Conservation (phyloP, 106 monocot species). For the Allium sativum region DNA sequence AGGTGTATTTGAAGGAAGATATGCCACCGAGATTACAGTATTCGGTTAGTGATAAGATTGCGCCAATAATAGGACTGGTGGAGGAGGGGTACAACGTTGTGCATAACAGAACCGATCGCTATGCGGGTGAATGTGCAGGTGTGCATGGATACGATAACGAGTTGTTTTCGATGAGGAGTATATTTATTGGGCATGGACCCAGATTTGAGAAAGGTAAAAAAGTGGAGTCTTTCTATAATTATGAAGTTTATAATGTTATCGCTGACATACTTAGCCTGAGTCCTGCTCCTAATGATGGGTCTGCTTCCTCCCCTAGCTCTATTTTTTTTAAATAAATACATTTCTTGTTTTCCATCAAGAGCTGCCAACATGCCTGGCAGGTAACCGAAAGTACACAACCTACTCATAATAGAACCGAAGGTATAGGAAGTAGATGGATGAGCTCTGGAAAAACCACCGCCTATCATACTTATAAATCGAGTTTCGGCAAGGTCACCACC, state of each 20-base stretch:
- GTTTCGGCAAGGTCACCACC: too few species aligned
- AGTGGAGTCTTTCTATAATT: slow-evolving; percentile 5
- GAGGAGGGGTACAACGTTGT: slow-evolving; percentile 53
- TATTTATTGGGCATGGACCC: slow-evolving; percentile 11
- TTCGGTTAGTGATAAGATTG: slow-evolving; percentile 26
- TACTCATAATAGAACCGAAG: too few species aligned
- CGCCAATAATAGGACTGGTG: slow-evolving; percentile 35
- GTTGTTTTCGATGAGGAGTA: slow-evolving; percentile 6
- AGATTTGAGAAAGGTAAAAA: slow-evolving; percentile 7
- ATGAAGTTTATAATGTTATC: slow-evolving; percentile 8
- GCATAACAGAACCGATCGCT: slow-evolving; percentile 4
- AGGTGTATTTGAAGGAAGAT: slow-evolving; percentile 51
- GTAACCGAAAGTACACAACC: too few species aligned
- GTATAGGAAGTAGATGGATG: too few species aligned
- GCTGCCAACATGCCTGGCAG: too few species aligned
- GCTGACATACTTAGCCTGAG: slow-evolving; percentile 1
- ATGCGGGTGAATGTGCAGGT: not conserved
- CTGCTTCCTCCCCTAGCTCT: slow-evolving; percentile 9
- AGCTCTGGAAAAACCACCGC: too few species aligned
- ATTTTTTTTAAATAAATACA: too few species aligned
- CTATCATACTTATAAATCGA: too few species aligned
- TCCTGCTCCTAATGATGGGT: slow-evolving; percentile 11
- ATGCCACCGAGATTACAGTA: slow-evolving; percentile 48
- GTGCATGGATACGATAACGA: slow-evolving; percentile 19
- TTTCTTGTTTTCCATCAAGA: too few species aligned